Evolutionary conservation across 371 early-diverging fungal species (phyloP).

Genomic region (Smittium culicis): DNA sequence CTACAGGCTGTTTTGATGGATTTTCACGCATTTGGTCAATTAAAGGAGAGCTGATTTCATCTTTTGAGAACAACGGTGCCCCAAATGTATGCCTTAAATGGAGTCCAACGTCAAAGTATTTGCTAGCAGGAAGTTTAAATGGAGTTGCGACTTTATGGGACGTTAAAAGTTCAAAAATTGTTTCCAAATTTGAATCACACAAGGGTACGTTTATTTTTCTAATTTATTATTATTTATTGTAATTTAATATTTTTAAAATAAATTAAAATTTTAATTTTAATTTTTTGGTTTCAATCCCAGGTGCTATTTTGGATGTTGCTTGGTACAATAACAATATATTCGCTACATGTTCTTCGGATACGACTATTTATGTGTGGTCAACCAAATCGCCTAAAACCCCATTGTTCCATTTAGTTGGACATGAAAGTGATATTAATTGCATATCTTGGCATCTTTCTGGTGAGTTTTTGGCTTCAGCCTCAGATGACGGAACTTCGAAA

Average conservation of each 20-base stretch:
- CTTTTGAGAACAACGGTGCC: slow-evolving; percentile 57
- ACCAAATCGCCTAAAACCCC: slow-evolving; percentile 50
- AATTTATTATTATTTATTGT: no score
- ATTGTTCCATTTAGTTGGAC: slow-evolving; percentile 44
- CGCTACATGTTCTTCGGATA: slow-evolving; percentile 81
- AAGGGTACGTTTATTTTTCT: slow-evolving; percentile 24
- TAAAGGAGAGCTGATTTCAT: slow-evolving; percentile 50
- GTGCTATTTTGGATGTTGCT: slow-evolving; percentile 71
- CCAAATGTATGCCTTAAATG: slow-evolving; percentile 80
- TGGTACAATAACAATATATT: slow-evolving; percentile 86
- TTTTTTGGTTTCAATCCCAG: neutral
- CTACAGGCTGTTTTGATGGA: slow-evolving; percentile 87
- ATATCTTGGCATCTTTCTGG: slow-evolving; percentile 77
- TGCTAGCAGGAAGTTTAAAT: slow-evolving; percentile 71
- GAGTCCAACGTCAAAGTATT: slow-evolving; percentile 61
- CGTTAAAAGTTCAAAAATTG: slow-evolving; percentile 52
- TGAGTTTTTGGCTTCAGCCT: slow-evolving; percentile 72
- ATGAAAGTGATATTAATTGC: slow-evolving; percentile 75
- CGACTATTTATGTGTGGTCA: slow-evolving; percentile 58
- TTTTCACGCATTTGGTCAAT: slow-evolving; percentile 72
- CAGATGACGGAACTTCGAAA: slow-evolving; percentile 82
- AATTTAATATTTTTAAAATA: no score
- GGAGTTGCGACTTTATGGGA: slow-evolving; percentile 78
- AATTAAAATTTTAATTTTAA: neutral
- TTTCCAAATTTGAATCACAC: slow-evolving; percentile 66